Percentiles rank a stretch among this genome's conserved stretches.
These are phyloP conservation scores for Terfezia claveryi DNA, from an alignment of 495 filamentous ascomycete genomes.

Conservation along the genomic window DNA sequence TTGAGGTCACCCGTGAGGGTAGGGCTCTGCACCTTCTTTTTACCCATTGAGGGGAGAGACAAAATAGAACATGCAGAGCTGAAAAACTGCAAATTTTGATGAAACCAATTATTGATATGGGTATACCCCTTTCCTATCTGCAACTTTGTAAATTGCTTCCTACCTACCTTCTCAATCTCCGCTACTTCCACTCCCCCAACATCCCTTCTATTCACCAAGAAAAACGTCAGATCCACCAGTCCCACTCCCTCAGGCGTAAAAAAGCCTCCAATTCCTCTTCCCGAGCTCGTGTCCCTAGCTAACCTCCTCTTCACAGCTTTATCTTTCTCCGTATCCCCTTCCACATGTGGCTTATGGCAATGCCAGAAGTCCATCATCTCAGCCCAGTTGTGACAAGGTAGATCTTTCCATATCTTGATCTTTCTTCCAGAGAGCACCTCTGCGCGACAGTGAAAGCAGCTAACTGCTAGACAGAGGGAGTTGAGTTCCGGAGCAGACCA, in stretches of 20 bases:
- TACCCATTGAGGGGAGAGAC: conserved; percentile 29
- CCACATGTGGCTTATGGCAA: conserved; percentile 67
- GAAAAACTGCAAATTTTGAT: not conserved
- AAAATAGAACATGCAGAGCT: not conserved
- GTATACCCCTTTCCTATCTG: too few relatives aligned
- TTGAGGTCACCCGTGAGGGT: conserved; percentile 21
- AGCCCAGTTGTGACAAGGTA: conserved; percentile 92
- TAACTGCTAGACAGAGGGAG: not conserved
- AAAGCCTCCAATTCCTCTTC: conserved; percentile 19
- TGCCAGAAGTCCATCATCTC: conserved; percentile 99
- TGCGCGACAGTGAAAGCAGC: conserved; percentile 37
- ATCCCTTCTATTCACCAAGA: conserved; percentile 44
- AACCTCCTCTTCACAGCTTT: conserved; percentile 13
- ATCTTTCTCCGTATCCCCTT: conserved; percentile 22
- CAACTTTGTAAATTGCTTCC: too few relatives aligned
- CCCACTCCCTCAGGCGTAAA: conserved; percentile 38
- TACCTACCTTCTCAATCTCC: not conserved
- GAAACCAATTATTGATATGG: not conserved
- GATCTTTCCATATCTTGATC: conserved; percentile 62
- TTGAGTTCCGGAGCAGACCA: conserved; percentile 51
- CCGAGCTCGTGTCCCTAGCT: conserved; percentile 8
- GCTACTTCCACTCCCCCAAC: not conserved
- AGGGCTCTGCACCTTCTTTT: conserved; percentile 67
- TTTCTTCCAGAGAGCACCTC: conserved; percentile 24
- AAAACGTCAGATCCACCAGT: conserved; percentile 58